Conservation (phyloP, 352 stramenopile species). For the Aphanomyces cochlioides region DNA sequence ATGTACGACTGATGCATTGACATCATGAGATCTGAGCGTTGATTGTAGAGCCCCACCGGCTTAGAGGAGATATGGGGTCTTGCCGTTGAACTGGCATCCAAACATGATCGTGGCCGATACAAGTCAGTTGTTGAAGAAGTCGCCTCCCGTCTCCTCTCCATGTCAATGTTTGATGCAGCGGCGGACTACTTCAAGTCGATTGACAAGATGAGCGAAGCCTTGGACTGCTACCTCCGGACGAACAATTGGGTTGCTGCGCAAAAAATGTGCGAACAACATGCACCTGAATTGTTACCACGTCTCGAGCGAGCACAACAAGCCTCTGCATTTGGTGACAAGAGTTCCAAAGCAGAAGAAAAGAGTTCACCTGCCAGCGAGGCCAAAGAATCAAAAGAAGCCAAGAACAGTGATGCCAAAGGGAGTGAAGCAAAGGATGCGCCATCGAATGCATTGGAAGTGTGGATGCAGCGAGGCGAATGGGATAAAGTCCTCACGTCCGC, state of each 20-base stretch:
- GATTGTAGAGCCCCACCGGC: slow-evolving; percentile 46
- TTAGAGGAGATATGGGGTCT: slow-evolving; percentile 86
- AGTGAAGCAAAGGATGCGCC: slow-evolving; percentile 44
- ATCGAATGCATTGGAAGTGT: slow-evolving; percentile 74
- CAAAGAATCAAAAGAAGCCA: not conserved
- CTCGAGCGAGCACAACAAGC: slow-evolving; percentile 79
- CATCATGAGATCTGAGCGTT: not conserved
- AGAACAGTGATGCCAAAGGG: slow-evolving; percentile 19
- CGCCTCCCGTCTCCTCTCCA: slow-evolving; percentile 65
- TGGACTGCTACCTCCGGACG: slow-evolving; percentile 79
- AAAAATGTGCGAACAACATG: slow-evolving; percentile 74
- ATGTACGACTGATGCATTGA: slow-evolving; percentile 25
- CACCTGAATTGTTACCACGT: slow-evolving; percentile 68
- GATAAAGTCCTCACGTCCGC: slow-evolving; percentile 88
- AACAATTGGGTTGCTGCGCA: slow-evolving; percentile 75
- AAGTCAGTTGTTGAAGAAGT: slow-evolving; percentile 89
- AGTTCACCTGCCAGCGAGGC: not conserved
- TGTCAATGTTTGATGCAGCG: slow-evolving; percentile 83
- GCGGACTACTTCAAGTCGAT: slow-evolving; percentile 86
- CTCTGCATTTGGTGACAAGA: slow-evolving; percentile 55
- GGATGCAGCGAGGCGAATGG: slow-evolving; percentile 92
- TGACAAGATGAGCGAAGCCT: slow-evolving; percentile 89
- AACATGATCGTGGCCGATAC: slow-evolving; percentile 83
- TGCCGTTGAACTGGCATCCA: slow-evolving; percentile 85
- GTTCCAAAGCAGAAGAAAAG: not conserved